phyloP scores from a whole-genome alignment of 2,329 filamentous ascomycete species.

The Pestalotiopsis sp. region DNA sequence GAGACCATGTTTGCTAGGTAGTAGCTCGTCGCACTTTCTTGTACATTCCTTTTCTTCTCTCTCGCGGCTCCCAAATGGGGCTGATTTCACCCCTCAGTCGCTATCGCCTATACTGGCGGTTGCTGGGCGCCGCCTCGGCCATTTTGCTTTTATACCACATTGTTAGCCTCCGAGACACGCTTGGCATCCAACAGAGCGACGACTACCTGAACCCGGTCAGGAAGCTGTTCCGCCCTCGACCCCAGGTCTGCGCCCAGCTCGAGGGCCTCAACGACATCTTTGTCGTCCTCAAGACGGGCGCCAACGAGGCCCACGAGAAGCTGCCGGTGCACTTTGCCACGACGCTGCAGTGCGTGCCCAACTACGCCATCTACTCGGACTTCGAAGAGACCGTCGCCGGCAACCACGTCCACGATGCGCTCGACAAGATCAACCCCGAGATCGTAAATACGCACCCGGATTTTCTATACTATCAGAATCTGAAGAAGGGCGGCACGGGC shows the following conservation, averaged over 20 bases:
- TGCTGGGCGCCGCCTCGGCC: neutral
- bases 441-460: constrained; percentile 42
- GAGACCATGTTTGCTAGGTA: neutral
- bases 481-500: constrained; percentile 41
- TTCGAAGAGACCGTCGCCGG: constrained; percentile 52
- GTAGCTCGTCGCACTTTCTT: neutral
- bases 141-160: constrained; percentile 5
- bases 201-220: neutral
- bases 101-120: constrained; percentile 3
- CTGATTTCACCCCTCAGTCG: neutral
- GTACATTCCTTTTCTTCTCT: neutral
- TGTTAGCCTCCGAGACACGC: neutral
- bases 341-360: constrained; percentile 54
- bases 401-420: constrained; percentile 48
- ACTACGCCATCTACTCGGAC: constrained; percentile 60
- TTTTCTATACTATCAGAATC: constrained; percentile 51
- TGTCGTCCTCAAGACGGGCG: constrained; percentile 59
- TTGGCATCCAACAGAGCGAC: neutral
- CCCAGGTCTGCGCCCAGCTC: constrained; percentile 14
- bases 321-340: constrained; percentile 54
- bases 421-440: constrained; percentile 42
- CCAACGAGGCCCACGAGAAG: constrained; percentile 55
- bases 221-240: neutral
- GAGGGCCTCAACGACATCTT: constrained; percentile 51
- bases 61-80: neutral